Evolutionary conservation across 2,329 filamentous ascomycete species (phyloP).

Genomic region (Albophoma yamanashiensis): DNA sequence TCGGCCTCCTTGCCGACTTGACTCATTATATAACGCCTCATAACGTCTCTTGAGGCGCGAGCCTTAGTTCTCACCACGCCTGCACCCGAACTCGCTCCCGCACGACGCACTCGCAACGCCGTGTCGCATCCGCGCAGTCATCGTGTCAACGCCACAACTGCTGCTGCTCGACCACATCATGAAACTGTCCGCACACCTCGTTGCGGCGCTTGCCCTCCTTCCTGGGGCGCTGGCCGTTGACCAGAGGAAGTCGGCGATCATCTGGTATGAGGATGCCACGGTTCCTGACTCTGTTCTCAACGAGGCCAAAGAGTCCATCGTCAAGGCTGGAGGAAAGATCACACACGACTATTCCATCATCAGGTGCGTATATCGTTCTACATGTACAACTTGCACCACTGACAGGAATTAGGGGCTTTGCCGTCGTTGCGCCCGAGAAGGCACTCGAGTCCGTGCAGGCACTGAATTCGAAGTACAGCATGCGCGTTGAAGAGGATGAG

Average conservation of each 20-base stretch:
- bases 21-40: background rate
- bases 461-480: constrained; percentile 37
- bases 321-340: constrained; percentile 61
- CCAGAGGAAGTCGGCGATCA: constrained; percentile 61
- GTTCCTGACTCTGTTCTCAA: constrained; percentile 54
- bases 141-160: background rate
- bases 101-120: background rate
- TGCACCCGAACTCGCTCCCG: background rate
- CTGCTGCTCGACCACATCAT: constrained; percentile 32
- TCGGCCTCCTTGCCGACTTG: background rate
- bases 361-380: constrained; percentile 40
- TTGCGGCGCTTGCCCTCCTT: constrained; percentile 45
- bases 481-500: constrained; percentile 65
- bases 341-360: constrained; percentile 65
- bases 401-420: constrained; percentile 54
- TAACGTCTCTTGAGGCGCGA: too few species aligned
- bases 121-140: background rate
- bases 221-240: constrained; percentile 53
- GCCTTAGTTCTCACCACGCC: background rate
- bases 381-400: constrained; percentile 7
- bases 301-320: constrained; percentile 61
- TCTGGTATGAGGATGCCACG: constrained; percentile 63
- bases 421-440: constrained; percentile 60
- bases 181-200: constrained; percentile 47
- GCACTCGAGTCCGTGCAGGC: constrained; percentile 57